These are phyloP conservation scores for Aspergillus bombycis DNA, from an alignment of 2,329 filamentous ascomycete species.

Conservation along the genomic window DNA sequence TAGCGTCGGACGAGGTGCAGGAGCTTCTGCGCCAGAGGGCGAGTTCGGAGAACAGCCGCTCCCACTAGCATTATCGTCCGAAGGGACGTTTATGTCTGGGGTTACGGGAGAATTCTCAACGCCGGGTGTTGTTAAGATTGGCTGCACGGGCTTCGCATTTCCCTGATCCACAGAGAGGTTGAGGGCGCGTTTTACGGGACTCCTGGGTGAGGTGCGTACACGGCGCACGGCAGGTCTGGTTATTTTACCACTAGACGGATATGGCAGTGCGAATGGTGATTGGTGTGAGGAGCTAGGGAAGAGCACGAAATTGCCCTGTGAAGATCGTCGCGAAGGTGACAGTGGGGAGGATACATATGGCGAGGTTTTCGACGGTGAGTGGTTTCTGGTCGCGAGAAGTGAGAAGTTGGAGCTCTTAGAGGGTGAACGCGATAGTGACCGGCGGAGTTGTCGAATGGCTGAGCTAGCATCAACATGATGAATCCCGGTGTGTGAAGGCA, in stretches of 20 bases:
- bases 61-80: slow-evolving; percentile 23
- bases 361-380: slow-evolving; percentile 55
- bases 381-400: slow-evolving; percentile 56
- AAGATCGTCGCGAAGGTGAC: slow-evolving; percentile 60
- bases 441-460: slow-evolving; percentile 78
- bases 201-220: slow-evolving; percentile 72
- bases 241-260: slow-evolving; percentile 68
- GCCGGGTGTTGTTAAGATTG: slow-evolving; percentile 51
- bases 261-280: slow-evolving; percentile 65
- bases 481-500: slow-evolving; percentile 82
- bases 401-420: slow-evolving; percentile 76
- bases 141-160: slow-evolving; percentile 62
- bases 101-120: slow-evolving; percentile 49
- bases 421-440: slow-evolving; percentile 89
- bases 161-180: slow-evolving; percentile 71
- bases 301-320: slow-evolving; percentile 58
- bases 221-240: slow-evolving; percentile 48
- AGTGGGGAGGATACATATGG: slow-evolving; percentile 56
- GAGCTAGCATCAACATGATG: slow-evolving; percentile 82
- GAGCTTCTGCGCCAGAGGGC: slow-evolving; percentile 26
- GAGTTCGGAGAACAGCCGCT: slow-evolving; percentile 45
- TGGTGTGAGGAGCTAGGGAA: slow-evolving; percentile 48
- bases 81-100: slow-evolving; percentile 31
- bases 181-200: slow-evolving; percentile 77
- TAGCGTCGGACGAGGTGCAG: slow-evolving; percentile 42